Conservation (phyloP, 495 filamentous ascomycete genomes). For the Aspergillus sclerotioniger region DNA sequence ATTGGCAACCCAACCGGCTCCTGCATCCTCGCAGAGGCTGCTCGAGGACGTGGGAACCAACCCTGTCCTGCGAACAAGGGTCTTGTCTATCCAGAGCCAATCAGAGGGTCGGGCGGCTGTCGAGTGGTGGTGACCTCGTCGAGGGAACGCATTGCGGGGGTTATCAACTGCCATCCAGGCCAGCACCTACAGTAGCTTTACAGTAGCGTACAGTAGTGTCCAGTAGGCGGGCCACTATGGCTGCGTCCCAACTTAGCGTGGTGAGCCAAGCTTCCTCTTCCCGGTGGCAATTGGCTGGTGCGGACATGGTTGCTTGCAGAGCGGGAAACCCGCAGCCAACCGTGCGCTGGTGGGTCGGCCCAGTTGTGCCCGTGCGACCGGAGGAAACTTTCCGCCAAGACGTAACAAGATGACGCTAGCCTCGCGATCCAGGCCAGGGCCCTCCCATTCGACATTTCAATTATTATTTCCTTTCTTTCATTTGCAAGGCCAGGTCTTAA, state of each 20-base stretch:
- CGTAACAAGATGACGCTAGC: constrained; percentile 16
- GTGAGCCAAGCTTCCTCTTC: constrained; percentile 27
- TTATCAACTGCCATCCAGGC: constrained; percentile 1
- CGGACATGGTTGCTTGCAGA: constrained; percentile 13
- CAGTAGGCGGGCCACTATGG: not conserved
- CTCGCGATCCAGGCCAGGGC: not conserved
- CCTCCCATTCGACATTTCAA: too few relatives aligned
- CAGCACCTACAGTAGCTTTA: constrained; percentile 8
- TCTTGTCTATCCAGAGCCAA: not conserved
- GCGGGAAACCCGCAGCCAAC: constrained; percentile 25
- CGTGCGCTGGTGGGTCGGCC: constrained; percentile 7
- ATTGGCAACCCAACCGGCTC: constrained; percentile 4
- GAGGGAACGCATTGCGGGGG: not conserved
- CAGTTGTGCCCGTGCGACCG: constrained; percentile 9
- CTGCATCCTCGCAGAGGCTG: not conserved
- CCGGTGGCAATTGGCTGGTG: constrained; percentile 5
- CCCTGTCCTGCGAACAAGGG: constrained; percentile 2
- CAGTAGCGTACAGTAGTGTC: not conserved
- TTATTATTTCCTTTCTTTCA: too few relatives aligned
- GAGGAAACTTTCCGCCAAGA: constrained; percentile 11
- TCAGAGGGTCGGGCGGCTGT: not conserved
- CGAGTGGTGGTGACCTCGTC: not conserved
- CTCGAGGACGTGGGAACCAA: not conserved
- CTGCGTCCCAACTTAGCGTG: constrained; percentile 17
- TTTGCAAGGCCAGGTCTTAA: constrained; percentile 22